Percentiles rank a stretch among this genome's conserved stretches.
Evolutionary conservation across 495 filamentous ascomycete species (phyloP).

Genomic region (Talaromyces adpressus): DNA sequence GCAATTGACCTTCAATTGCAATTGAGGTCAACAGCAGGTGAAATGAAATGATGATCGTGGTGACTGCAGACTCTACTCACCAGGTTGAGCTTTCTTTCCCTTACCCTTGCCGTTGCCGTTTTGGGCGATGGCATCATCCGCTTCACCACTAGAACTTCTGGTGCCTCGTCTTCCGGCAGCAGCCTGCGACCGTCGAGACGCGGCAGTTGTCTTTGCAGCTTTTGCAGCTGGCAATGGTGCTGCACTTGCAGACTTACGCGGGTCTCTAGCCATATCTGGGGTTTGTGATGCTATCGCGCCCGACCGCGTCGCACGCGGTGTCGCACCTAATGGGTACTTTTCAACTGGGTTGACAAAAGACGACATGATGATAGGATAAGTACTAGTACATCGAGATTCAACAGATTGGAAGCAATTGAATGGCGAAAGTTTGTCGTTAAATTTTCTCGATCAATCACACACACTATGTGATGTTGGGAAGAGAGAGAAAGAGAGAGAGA

Average conservation of each 20-base stretch:
- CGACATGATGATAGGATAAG: slow-evolving; percentile 3
- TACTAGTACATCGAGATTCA: not conserved
- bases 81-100: not conserved
- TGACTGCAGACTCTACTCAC: not conserved
- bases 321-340: slow-evolving; percentile 1
- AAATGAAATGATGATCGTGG: not conserved
- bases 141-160: slow-evolving; percentile 21
- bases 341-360: not conserved
- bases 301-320: slow-evolving; percentile 7
- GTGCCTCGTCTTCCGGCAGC: slow-evolving; percentile 15
- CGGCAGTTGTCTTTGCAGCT: not conserved
- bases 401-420: not conserved
- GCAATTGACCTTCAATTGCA: not conserved
- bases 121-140: slow-evolving; percentile 7
- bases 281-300: not conserved
- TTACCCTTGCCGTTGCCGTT: not conserved
- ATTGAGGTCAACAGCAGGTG: not conserved
- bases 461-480: not conserved
- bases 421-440: not conserved
- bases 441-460: not conserved
- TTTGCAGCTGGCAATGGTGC: slow-evolving; percentile 11
- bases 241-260: slow-evolving; percentile 2
- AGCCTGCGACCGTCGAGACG: slow-evolving; percentile 1
- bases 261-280: not conserved
- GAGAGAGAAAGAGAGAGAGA: not conserved